Base-by-base conservation (phyloP, 2,329 filamentous ascomycete species). In the Fusarium sp. region DNA sequence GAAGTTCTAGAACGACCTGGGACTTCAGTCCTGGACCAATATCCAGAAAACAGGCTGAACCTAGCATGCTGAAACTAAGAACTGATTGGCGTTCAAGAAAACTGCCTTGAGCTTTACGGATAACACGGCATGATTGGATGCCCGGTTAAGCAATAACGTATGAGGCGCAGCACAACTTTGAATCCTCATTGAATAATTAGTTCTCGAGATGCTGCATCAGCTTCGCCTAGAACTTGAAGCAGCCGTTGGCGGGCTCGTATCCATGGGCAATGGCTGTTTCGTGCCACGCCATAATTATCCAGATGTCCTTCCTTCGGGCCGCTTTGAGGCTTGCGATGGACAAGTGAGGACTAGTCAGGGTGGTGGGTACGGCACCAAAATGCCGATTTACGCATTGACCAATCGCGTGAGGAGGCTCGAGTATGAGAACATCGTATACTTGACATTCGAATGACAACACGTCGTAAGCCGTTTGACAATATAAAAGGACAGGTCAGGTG, bases 381-480 rank as follows among this genome's bases (percentile, higher is more conserved):
- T 63, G 61, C 61, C 59, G 61, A 41, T n/a, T 45, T 63, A 63
- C 61, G 61, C 59, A 23, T 58, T 25, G 12, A 28, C 61, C 61
- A 63, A 63, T 63, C 20, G 30, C 5, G 3, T 13, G 1, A 4
- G 3, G 3, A 16, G 25, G n/a, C 5, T 34, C 3, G 28, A 23
- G 14, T 13, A 11, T 13, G 4, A 7, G 18, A 20, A 49, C 21
- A 20, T 14, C 23, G 37, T 25, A 30, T 57, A 50, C 42, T 50
- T 30, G 10, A 34, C 21, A 30, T 12, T 5, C 5, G 8, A 28
- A 25, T 21, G 49, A 43, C 43, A 37, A 5, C 54, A 59, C 4
- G 10, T 5, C 23, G 16, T 6, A 61, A 3, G 12, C 4, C 12
- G 13, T 7, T 0, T 21, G 4, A 2, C 23, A 48, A 18, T 63